Base-by-base conservation (phyloP, 164 flowering plant species). In the Nelumbo lutea region DNA sequence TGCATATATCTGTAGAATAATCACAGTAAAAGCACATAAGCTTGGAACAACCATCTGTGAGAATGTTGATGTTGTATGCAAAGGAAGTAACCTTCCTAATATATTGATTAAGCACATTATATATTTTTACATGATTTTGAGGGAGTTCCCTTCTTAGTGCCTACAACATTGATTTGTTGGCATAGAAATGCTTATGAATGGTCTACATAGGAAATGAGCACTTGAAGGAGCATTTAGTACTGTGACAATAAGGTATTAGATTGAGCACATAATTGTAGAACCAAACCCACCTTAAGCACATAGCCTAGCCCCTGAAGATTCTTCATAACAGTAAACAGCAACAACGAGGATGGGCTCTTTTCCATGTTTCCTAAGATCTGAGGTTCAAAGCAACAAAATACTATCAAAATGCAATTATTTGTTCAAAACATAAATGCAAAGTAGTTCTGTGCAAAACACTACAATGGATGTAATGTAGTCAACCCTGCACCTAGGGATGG, bases 351-450 rank as follows among this genome's bases (percentile, higher is more conserved):
- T 1, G 97, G 82, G 78, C 85, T 83, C 53, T 77, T 83, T 74
- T 80, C 76, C 89, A 83, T 79, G 69, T 79, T 85, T 58, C 90
- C 97, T 58, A 91, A 65, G 63, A 93, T 78, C 98, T 93, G 90
- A 52, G 67, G 82, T 65, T 27, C 48, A 62, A 4, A 42, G 43
- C 9, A 27, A 27, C 38, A 68, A n/a, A 13, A 47, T 3, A 61
- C 40, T n/a, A 55, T 42, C 40, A 66, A 44, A 10, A 9, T 8
- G 47, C 59, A 51, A 27, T n/a, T 42, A 14, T 43, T 43, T 14
- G 45, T 53, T 60, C 66, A 56, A 55, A 47, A 67, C 44, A 27
- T 59, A 9, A 47, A 39, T 7, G 3, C 7, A 7, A 11, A 42
- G 38, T 38, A 39, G 46, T 41, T 14, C 27, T 1, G 53, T 51